Percentiles rank a stretch among this genome's conserved stretches.
Conservation (phyloP, 371 early-diverging fungal species). For the Mucor plumbeus region DNA sequence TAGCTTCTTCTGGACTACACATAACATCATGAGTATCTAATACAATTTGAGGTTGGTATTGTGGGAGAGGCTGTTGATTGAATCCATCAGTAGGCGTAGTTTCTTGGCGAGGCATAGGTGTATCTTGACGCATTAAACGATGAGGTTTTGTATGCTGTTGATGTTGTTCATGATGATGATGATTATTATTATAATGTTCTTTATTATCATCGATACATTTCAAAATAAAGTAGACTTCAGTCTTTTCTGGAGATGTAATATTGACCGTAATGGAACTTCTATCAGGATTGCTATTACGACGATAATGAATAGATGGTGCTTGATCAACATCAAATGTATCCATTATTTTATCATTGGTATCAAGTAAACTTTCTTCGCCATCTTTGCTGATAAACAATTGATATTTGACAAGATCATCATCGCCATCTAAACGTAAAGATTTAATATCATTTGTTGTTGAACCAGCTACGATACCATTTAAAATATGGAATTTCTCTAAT, state of each 20-base stretch:
- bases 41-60: constrained; percentile 21
- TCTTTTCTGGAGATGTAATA: constrained; percentile 41
- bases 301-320: constrained; percentile 39
- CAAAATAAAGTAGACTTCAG: constrained; percentile 50
- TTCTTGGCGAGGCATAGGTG: constrained; percentile 44
- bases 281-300: constrained; percentile 49
- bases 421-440: constrained; percentile 36
- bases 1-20: constrained; percentile 23
- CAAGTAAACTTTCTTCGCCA: constrained; percentile 26
- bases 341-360: constrained; percentile 30
- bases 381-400: constrained; percentile 28
- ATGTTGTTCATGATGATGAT: background rate
- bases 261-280: constrained; percentile 49
- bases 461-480: constrained; percentile 53
- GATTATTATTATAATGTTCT: background rate
- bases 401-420: constrained; percentile 36
- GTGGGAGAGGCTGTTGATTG: constrained; percentile 12
- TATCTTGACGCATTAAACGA: constrained; percentile 48
- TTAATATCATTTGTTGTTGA: constrained; percentile 27
- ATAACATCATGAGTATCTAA: constrained; percentile 8
- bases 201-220: constrained; percentile 22
- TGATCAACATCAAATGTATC: constrained; percentile 43
- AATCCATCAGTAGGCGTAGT: constrained; percentile 21
- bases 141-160: constrained; percentile 31
- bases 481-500: constrained; percentile 54